Base-by-base conservation (phyloP, 2,329 filamentous ascomycete genomes). In the Aspergillus quadrilineatus region DNA sequence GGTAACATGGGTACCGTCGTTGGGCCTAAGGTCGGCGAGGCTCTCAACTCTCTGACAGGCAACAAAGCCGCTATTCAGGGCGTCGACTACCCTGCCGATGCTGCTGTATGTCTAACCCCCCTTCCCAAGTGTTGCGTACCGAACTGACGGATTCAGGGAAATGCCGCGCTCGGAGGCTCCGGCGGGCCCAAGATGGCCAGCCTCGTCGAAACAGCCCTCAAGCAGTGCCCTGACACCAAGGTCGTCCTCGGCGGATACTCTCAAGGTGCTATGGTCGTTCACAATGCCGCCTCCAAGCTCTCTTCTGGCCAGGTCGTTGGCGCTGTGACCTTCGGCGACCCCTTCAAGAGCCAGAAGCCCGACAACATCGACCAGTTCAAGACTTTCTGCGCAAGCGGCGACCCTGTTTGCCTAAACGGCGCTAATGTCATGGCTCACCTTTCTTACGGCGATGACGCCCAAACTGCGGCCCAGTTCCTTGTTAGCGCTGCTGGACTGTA, bases 351-450 rank as follows among this genome's bases (percentile, higher is more conserved):
- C 17, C 58, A 73, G 57, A 67, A 75, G 46, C 71, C 74, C 8
- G 67, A 70, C 32, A 72, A 77, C 59, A 70, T 79, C 29, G 69
- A 68, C 1, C 77, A 81, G 62, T 72, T 75, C 4, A 74, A 79
- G 62, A 78, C 80, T 17, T 76, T 79, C 37, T 84, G 82, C 57
- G 75, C 79, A 30, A 45, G 60, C 3, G 81, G 78, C 0, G 82
- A 85, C 60, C 69, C 77, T 8, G 81, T 85, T 5, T 85, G 82
- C 57, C 53, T 67, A 4, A 78, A 80, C 34, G 77, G 77, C 0
- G 63, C 75, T 22, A 69, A 77, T 51, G 65, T 77, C 5, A 65
- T 76, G 22, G 72, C 75, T 6, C 78, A 80, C 66, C 52, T 75
- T 34, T 67, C 66, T 2, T 81, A 81, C 58, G 71, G 63, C 1